These are phyloP conservation scores for Pyrenochaeta sp. DNA, from an alignment of 2,329 filamentous ascomycete genomes.

Conservation along the genomic window DNA sequence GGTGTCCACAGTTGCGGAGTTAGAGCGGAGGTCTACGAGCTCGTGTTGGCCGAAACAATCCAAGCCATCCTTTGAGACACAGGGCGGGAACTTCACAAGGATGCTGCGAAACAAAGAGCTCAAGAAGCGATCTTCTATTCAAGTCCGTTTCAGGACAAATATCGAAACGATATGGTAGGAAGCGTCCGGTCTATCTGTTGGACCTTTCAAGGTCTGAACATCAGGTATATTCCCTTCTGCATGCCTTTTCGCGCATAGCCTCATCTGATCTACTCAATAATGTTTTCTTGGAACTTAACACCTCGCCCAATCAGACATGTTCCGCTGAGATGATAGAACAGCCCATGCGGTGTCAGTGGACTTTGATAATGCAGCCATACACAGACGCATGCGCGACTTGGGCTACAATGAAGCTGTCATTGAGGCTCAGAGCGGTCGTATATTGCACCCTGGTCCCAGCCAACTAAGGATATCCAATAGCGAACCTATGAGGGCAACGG, in stretches of 20 bases:
- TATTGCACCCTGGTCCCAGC: not conserved
- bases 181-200: conserved; percentile 2
- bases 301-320: not conserved
- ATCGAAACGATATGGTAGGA: conserved; percentile 14
- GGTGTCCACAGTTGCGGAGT: conserved; percentile 33
- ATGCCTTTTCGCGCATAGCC: not conserved
- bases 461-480: not conserved
- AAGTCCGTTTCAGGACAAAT: conserved; percentile 24
- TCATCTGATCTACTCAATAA: not conserved
- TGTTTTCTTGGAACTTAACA: not conserved
- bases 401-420: not conserved
- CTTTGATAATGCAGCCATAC: not conserved
- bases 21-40: conserved; percentile 37
- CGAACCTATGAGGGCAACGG: conserved; percentile 39
- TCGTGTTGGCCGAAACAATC: conserved; percentile 38
- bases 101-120: conserved; percentile 33
- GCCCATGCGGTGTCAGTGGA: not conserved
- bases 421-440: not conserved
- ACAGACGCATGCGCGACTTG: not conserved
- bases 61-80: conserved; percentile 39
- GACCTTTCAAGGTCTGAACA: not conserved
- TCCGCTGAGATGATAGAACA: not conserved
- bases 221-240: not conserved
- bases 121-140: conserved; percentile 34
- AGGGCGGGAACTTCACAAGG: conserved; percentile 16